Conservation (phyloP, 108 stramenopile species). For the Bacterosira constricta region DNA sequence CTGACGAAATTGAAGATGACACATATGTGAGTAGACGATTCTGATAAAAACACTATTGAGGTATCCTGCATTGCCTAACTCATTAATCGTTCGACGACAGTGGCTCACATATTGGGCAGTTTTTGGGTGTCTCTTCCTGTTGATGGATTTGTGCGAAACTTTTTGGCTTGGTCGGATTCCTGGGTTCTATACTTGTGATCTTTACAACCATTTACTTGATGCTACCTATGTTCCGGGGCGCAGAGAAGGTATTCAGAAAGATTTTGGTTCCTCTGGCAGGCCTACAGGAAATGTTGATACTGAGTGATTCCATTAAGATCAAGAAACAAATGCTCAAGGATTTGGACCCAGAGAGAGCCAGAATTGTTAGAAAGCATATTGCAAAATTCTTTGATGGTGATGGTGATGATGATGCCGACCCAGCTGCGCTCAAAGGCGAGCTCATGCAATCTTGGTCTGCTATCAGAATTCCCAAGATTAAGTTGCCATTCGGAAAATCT, state of each 20-base stretch:
- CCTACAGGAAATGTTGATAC: constrained; percentile 54
- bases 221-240: constrained; percentile 68
- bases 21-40: constrained; percentile 6
- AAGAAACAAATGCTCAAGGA: constrained; percentile 49
- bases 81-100: background rate
- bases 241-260: constrained; percentile 64
- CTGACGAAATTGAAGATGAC: constrained; percentile 50
- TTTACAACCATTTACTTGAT: constrained; percentile 56
- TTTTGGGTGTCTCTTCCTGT: constrained; percentile 53
- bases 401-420: constrained; percentile 22
- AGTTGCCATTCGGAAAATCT: constrained; percentile 26
- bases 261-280: constrained; percentile 66
- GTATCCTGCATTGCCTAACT: background rate
- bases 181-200: constrained; percentile 61
- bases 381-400: constrained; percentile 40
- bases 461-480: constrained; percentile 21
- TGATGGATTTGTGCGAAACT: constrained; percentile 56
- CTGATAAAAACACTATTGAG: background rate
- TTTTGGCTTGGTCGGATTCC: constrained; percentile 59
- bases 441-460: constrained; percentile 19
- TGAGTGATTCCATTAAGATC: constrained; percentile 55
- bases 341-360: constrained; percentile 37
- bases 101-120: constrained; percentile 60
- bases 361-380: constrained; percentile 33
- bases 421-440: constrained; percentile 22